Evolutionary conservation across 2,329 filamentous ascomycete species (phyloP).

Genomic region (Aurifilum marmelostoma): DNA sequence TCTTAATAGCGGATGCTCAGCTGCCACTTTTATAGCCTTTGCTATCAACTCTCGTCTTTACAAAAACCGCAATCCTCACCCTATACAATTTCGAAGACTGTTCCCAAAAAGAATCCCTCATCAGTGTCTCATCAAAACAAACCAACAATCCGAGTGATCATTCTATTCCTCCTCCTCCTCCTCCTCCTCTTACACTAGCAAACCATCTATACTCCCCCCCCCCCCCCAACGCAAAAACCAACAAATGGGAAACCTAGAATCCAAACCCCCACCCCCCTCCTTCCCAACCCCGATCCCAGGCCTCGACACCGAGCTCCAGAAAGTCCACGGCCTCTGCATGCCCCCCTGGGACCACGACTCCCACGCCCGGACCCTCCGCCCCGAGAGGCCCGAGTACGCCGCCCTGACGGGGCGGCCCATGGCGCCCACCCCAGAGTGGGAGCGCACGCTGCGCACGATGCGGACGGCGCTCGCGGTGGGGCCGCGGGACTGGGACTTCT

Average conservation of each 20-base stretch:
- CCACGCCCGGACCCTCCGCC: conserved; percentile 11
- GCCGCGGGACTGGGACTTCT: not conserved
- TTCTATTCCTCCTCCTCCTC: too few relatives aligned
- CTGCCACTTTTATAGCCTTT: too few relatives aligned
- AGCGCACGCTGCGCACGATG: conserved; percentile 17
- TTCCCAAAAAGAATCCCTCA: too few relatives aligned
- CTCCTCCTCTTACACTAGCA: too few relatives aligned
- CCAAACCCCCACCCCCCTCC: not conserved
- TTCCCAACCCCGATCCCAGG: not conserved
- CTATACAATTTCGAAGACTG: too few relatives aligned
- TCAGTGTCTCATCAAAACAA: too few relatives aligned
- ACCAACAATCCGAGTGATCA: too few relatives aligned
- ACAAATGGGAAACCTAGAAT: not conserved
- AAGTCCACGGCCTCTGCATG: not conserved
- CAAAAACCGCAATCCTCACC: too few relatives aligned
- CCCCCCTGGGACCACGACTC: not conserved
- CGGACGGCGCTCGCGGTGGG: not conserved
- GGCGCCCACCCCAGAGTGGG: conserved; percentile 15
- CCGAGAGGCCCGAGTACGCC: conserved; percentile 21
- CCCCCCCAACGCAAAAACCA: too few relatives aligned
- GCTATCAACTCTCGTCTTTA: too few relatives aligned
- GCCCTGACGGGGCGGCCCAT: not conserved
- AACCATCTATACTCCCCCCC: too few relatives aligned
- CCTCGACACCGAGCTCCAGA: not conserved
- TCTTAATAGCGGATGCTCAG: too few relatives aligned